A percentile compares a stretch with the other conserved stretches of the same genome.
phyloP scores from a whole-genome alignment of 2,329 filamentous ascomycete genomes.

The Fusarium nisikadoi region DNA sequence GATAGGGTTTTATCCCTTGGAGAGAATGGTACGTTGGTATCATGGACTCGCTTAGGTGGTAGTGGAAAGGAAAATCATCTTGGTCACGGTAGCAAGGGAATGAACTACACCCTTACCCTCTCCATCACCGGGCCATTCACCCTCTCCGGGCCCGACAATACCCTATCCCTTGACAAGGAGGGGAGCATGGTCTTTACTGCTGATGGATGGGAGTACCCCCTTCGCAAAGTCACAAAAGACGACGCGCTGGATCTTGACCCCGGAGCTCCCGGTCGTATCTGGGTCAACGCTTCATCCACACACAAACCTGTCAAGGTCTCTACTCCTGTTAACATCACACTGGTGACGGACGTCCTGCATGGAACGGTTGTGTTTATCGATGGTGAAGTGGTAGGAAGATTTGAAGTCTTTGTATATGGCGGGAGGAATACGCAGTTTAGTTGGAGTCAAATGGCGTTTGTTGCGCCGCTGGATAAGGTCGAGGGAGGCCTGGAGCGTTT shows the following conservation, averaged over 20 bases:
- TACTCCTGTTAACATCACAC: not conserved
- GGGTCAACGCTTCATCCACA: constrained; percentile 16
- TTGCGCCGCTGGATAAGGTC: not conserved
- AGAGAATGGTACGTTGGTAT: not conserved
- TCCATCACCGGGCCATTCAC: not conserved
- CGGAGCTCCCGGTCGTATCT: constrained; percentile 16
- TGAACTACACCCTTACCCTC: constrained; percentile 14
- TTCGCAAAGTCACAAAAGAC: not conserved
- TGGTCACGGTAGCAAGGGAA: constrained; percentile 6
- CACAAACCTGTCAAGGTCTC: constrained; percentile 1
- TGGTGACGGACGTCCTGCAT: not conserved
- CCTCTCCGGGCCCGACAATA: not conserved
- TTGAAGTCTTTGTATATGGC: constrained; percentile 20
- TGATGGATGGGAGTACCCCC: constrained; percentile 19
- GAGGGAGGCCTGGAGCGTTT: not conserved
- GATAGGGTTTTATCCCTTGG: not conserved
- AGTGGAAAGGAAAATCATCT: not conserved
- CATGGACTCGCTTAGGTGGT: not conserved
- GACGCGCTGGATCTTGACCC: constrained; percentile 6
- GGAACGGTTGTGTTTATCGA: not conserved
- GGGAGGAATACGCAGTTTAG: constrained; percentile 20
- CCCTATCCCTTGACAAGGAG: accelerated
- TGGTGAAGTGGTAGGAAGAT: not conserved
- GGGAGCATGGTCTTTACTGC: not conserved
- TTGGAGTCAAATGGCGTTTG: constrained; percentile 28